Conservation (phyloP, 306 rosid genomes). For the Chamaecrista fasciculata region DNA sequence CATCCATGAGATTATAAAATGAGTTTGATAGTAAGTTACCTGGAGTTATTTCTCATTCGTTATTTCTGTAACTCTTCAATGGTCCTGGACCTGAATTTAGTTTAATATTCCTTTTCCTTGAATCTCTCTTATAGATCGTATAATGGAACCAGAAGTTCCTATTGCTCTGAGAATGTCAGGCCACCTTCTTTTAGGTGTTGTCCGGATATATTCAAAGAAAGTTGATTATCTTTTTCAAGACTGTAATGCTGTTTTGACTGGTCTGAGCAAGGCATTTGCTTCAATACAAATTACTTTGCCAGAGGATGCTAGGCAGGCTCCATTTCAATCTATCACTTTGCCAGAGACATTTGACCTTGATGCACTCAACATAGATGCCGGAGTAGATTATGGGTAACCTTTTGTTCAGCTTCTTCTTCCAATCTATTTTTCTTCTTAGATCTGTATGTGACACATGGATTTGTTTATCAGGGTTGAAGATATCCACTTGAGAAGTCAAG, state of each 20-base stretch:
- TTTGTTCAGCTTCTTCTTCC: background rate
- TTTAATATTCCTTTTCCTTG: background rate
- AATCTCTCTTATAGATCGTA: slow-evolving; percentile 49
- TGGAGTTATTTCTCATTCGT: background rate
- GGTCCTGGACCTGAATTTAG: background rate
- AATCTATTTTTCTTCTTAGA: background rate
- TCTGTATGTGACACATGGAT: background rate
- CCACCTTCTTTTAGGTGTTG: slow-evolving; percentile 80
- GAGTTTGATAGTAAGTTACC: background rate
- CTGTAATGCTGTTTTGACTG: slow-evolving; percentile 46
- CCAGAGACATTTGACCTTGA: slow-evolving; percentile 72
- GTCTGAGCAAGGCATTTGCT: slow-evolving; percentile 49
- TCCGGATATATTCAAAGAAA: slow-evolving; percentile 82
- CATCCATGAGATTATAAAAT: background rate
- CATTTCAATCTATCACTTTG: slow-evolving; percentile 59
- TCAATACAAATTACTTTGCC: slow-evolving; percentile 52
- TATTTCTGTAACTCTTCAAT: background rate
- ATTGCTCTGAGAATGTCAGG: slow-evolving; percentile 85
- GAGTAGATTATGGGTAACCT: slow-evolving; percentile 41
- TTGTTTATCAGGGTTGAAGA: slow-evolving; percentile 46
- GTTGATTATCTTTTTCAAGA: slow-evolving; percentile 70
- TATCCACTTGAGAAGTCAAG: slow-evolving; percentile 49
- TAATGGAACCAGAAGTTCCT: slow-evolving; percentile 89
- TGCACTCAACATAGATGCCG: slow-evolving; percentile 43
- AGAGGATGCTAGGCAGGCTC: slow-evolving; percentile 72